Conservation (phyloP, 495 filamentous ascomycete species). For the Aspergillus ellipticus region DNA sequence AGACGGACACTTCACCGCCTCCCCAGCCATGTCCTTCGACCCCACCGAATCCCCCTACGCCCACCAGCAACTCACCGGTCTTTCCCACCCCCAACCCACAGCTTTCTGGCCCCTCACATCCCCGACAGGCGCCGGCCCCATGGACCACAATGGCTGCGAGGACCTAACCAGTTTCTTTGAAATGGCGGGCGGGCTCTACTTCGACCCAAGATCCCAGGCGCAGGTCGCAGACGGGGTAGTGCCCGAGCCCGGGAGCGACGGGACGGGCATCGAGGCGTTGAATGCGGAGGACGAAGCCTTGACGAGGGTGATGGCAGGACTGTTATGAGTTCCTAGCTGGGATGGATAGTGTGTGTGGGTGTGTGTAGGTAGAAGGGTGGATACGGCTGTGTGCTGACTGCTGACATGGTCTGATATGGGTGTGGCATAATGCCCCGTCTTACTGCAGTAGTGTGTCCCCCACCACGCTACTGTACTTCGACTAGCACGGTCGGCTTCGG, state of each 20-base stretch:
- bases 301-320: slow-evolving; percentile 39
- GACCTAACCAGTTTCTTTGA: slow-evolving; percentile 46
- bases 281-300: slow-evolving; percentile 41
- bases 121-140: slow-evolving; percentile 9
- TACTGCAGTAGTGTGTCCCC: too few relatives aligned
- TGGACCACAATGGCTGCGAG: slow-evolving; percentile 29
- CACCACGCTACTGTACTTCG: too few relatives aligned
- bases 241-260: slow-evolving; percentile 3
- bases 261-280: slow-evolving; percentile 27
- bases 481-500: too few relatives aligned
- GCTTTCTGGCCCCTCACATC: slow-evolving; percentile 22
- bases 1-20: not conserved
- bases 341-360: not conserved
- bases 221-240: slow-evolving; percentile 5
- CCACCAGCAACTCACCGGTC: slow-evolving; percentile 6
- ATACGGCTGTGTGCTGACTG: too few relatives aligned
- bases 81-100: slow-evolving; percentile 14
- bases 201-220: slow-evolving; percentile 20
- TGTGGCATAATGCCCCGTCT: too few relatives aligned
- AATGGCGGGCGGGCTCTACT: slow-evolving; percentile 38
- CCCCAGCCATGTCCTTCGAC: not conserved
- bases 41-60: not conserved
- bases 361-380: not conserved
- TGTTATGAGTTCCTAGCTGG: slow-evolving; percentile 22
- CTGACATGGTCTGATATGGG: too few relatives aligned